Base-by-base conservation (phyloP, 768 basidiomycete genomes). In the Podaxis sp. region DNA sequence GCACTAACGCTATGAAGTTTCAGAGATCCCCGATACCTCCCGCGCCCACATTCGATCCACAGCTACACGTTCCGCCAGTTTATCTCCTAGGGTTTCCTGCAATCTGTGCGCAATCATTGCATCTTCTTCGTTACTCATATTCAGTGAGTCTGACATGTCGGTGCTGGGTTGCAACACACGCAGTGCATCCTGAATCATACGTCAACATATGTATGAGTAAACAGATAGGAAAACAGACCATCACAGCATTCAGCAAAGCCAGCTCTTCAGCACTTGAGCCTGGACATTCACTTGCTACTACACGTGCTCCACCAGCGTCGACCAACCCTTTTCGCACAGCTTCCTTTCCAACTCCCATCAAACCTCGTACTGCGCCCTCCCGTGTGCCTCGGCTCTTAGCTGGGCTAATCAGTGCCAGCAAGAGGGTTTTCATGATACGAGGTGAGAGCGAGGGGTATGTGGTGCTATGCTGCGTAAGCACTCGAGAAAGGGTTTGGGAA, bases 351-450 rank as follows among this genome's bases (percentile, higher is more conserved):
- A 95, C 87, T 14, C 89, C 90, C 23, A 91, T 81, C 32, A 97
- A 79, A 16, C 93, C 93, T 1, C 94, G 85, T 37, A 98, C 86
- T 0, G 95, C 92, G 46, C 96, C 94, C 72, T 95, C 91, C 57
- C 94, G 81, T 5, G 92, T 91, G 5, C 93, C 93, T 18, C 84
- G 80, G 61, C 85, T 85, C 71, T 90, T 90, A 10, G 81, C 86
- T 6, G 84, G 76, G 2, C 82, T 84, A 44, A 93, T 81, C 1
- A 98, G 84, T 0, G 95, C 93, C 10, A 95, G 81, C 3, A 97
- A 80, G 2, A 98, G 85, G 0, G 96, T 97, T 71, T 97, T 97
- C 80, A 95, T 92, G 51, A 98, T 89, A 13, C 96, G 89, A 28
- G 91, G 88, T 1, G 90, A 86, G 13, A 95, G 83, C 0, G 89